Evolutionary conservation across 805 yeast genomes (phyloP).

Genomic region (Saccharomyces jurei): DNA sequence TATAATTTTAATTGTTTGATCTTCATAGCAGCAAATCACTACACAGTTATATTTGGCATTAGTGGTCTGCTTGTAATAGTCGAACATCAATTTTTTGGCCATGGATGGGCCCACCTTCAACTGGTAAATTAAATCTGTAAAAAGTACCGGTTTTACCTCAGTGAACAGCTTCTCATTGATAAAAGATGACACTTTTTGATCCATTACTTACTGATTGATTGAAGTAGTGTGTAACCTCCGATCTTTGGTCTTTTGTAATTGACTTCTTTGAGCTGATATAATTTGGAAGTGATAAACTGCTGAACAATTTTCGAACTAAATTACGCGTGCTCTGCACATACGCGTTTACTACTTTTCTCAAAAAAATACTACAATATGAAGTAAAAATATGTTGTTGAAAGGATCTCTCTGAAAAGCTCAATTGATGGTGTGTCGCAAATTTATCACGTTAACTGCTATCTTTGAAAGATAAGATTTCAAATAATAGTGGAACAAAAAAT

Average conservation of each 20-base stretch:
- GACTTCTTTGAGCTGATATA: neutral
- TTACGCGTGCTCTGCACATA: neutral
- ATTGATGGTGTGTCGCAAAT: neutral
- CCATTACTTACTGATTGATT: neutral
- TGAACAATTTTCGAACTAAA: neutral
- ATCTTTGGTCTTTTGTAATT: neutral
- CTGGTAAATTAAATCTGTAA: constrained; percentile 22
- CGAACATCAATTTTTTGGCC: constrained; percentile 25
- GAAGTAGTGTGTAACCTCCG: neutral
- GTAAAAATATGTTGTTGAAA: neutral
- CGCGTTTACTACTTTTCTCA: neutral
- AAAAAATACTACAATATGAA: neutral
- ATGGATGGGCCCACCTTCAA: constrained; percentile 20
- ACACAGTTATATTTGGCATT: constrained; percentile 24
- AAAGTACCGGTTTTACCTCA: constrained; percentile 21
- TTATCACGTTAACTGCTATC: no score
- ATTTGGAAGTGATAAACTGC: neutral
- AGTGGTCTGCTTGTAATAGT: constrained; percentile 20
- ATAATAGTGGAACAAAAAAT: no score
- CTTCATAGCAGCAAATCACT: constrained; percentile 16
- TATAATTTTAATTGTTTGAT: constrained; percentile 17
- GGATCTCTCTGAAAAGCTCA: neutral
- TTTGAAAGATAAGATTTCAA: no score
- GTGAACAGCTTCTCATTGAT: constrained; percentile 23
- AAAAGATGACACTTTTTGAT: neutral